phyloP scores from a whole-genome alignment of 305 asterid genomes.

The Solanum hybrid region DNA sequence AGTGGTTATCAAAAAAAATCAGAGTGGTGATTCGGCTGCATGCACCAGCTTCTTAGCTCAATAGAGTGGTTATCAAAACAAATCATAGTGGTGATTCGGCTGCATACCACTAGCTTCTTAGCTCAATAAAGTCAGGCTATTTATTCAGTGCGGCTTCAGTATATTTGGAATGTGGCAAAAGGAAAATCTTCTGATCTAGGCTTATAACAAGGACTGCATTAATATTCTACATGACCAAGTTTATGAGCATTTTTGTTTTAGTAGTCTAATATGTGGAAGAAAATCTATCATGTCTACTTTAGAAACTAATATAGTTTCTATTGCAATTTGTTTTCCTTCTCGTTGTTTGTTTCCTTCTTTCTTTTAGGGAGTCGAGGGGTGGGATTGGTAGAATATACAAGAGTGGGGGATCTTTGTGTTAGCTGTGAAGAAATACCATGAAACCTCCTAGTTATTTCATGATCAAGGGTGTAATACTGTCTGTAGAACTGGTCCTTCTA shows the following conservation, averaged over 20 bases:
- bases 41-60: background rate
- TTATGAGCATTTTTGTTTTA: background rate
- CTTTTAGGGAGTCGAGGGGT: background rate
- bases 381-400: background rate
- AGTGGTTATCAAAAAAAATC: background rate
- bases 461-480: background rate
- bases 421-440: background rate
- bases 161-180: background rate
- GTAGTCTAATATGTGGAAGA: background rate
- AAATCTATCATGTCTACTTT: background rate
- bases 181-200: background rate
- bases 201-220: background rate
- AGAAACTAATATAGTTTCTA: background rate
- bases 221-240: background rate
- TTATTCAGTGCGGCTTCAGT: background rate
- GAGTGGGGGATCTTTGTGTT: background rate
- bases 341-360: background rate
- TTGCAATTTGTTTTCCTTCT: background rate
- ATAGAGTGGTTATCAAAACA: background rate
- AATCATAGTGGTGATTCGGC: background rate
- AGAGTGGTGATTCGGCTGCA: background rate
- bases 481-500: background rate
- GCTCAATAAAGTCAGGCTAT: background rate
- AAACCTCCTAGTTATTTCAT: background rate
- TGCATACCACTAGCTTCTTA: background rate